These are phyloP conservation scores for Fusarium nygamai DNA, from an alignment of 2,329 filamentous ascomycete genomes.

Conservation along the genomic window DNA sequence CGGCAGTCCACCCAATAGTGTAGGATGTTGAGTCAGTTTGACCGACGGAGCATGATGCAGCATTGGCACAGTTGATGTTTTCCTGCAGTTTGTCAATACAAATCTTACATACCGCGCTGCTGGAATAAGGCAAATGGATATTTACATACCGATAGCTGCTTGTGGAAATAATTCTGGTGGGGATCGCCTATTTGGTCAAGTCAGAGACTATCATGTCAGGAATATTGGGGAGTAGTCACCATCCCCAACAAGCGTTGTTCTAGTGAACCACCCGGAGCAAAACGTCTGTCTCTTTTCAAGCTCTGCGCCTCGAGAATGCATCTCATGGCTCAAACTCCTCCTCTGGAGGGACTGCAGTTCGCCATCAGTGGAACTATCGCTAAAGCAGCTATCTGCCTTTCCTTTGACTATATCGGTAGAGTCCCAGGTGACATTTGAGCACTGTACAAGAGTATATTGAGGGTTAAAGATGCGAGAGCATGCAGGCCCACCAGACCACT, in stretches of 20 bases:
- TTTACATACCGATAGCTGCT: background rate
- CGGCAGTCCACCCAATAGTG: background rate
- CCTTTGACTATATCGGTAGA: background rate
- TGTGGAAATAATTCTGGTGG: background rate
- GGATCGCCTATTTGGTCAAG: background rate
- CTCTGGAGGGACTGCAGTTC: background rate
- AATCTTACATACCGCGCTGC: background rate
- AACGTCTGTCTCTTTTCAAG: background rate
- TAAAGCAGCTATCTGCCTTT: background rate
- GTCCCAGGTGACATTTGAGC: background rate
- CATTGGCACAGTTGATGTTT: background rate
- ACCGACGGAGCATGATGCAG: background rate
- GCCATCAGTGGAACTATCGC: background rate
- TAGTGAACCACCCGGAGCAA: background rate
- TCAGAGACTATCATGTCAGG: background rate
- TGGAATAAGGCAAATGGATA: background rate
- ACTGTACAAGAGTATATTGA: background rate
- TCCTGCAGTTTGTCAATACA: background rate
- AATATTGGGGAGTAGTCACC: background rate
- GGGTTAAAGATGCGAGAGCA: background rate
- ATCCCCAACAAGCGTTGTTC: background rate
- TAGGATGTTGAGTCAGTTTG: background rate
- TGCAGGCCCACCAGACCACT: background rate
- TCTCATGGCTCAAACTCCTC: background rate
- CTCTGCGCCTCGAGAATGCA: background rate